phyloP scores from a whole-genome alignment of 2,329 filamentous ascomycete genomes.

The Neopestalotiopsis clavispora region DNA sequence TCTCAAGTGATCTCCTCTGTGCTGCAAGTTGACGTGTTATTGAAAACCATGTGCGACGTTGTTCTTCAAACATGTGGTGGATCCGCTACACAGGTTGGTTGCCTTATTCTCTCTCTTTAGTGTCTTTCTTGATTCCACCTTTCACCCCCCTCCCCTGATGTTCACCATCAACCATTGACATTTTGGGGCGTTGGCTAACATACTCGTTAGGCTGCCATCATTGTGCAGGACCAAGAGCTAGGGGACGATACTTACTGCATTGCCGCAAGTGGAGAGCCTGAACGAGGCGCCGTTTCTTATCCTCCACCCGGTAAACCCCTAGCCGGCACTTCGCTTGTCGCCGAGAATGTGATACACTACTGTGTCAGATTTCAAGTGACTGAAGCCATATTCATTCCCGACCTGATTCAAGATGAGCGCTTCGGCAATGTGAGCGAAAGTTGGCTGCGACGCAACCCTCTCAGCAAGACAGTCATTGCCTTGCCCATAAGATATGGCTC shows the following conservation, averaged over 20 bases:
- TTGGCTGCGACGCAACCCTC: slow-evolving; percentile 71
- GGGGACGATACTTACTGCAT: slow-evolving; percentile 69
- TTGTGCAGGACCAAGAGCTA: slow-evolving; percentile 70
- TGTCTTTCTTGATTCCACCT: background rate
- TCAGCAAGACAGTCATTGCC: slow-evolving; percentile 78
- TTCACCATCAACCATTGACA: too few relatives aligned
- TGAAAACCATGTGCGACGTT: slow-evolving; percentile 82
- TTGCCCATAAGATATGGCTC: slow-evolving; percentile 78
- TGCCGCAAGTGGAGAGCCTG: slow-evolving; percentile 74
- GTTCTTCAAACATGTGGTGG: slow-evolving; percentile 78
- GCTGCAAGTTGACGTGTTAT: slow-evolving; percentile 73
- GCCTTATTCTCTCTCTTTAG: background rate
- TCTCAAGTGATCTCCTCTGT: slow-evolving; percentile 83
- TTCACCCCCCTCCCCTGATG: too few relatives aligned
- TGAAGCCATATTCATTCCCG: slow-evolving; percentile 75
- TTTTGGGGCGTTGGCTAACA: background rate
- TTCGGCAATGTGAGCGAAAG: slow-evolving; percentile 76
- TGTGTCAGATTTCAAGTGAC: slow-evolving; percentile 69
- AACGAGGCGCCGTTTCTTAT: slow-evolving; percentile 70
- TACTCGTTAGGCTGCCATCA: slow-evolving; percentile 62
- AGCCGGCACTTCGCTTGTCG: slow-evolving; percentile 69
- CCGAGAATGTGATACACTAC: slow-evolving; percentile 78
- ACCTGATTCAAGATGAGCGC: slow-evolving; percentile 75
- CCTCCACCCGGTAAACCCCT: slow-evolving; percentile 69
- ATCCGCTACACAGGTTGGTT: slow-evolving; percentile 59